A percentile compares a stretch with the other conserved stretches of the same genome.
Conservation (phyloP, 306 rosid genomes). For the Senna siamea region DNA sequence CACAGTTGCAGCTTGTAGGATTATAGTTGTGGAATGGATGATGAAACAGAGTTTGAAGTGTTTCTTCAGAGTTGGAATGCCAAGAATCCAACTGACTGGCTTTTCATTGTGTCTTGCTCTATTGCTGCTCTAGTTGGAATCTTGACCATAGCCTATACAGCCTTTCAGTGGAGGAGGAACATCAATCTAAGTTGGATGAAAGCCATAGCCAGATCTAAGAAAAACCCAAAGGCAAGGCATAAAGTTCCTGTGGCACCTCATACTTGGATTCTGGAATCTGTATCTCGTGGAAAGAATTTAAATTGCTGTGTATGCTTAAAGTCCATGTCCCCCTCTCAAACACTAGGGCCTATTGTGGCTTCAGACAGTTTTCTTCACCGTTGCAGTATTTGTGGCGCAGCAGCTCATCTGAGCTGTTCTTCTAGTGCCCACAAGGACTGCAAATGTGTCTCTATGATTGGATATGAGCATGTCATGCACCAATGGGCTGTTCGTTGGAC, state of each 20-base stretch:
- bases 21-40: slow-evolving; percentile 67
- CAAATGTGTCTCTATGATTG: slow-evolving; percentile 91
- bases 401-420: slow-evolving; percentile 85
- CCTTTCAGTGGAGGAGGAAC: slow-evolving; percentile 97
- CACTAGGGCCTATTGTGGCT: slow-evolving; percentile 77
- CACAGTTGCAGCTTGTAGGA: slow-evolving; percentile 20
- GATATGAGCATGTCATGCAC: slow-evolving; percentile 75
- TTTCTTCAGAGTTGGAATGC: slow-evolving; percentile 73
- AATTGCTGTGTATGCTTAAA: slow-evolving; percentile 92
- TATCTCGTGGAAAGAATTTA: slow-evolving; percentile 84
- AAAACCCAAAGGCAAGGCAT: slow-evolving; percentile 76
- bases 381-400: slow-evolving; percentile 85
- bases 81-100: slow-evolving; percentile 76
- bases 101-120: slow-evolving; percentile 71
- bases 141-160: slow-evolving; percentile 84
- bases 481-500: slow-evolving; percentile 99
- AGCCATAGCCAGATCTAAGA: slow-evolving; percentile 93
- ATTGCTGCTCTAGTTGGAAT: slow-evolving; percentile 86
- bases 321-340: slow-evolving; percentile 78
- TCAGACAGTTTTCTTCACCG: slow-evolving; percentile 82
- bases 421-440: slow-evolving; percentile 88
- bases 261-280: slow-evolving; percentile 79
- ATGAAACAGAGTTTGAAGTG: slow-evolving; percentile 68
- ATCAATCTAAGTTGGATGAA: slow-evolving; percentile 95
- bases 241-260: slow-evolving; percentile 80